Evolutionary conservation across 2,329 filamentous ascomycete species (phyloP).

Genomic region (Anisogramma anomala): DNA sequence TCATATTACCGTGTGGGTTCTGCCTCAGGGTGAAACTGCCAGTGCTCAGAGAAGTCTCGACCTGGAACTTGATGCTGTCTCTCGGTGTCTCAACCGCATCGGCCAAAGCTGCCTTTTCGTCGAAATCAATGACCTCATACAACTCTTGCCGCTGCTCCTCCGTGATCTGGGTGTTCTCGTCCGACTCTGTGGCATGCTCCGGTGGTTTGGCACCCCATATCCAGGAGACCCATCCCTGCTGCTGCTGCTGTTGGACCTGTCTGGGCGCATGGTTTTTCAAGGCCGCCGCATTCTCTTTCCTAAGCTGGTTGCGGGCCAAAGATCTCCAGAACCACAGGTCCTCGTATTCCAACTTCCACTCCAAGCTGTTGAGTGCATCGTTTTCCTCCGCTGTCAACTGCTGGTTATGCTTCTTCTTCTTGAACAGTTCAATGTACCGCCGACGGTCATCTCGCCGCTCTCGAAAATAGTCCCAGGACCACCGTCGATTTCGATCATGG

Average conservation of each 20-base stretch:
- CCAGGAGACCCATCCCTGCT: slow-evolving; percentile 86
- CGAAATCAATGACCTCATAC: slow-evolving; percentile 96
- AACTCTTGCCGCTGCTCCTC: slow-evolving; percentile 94
- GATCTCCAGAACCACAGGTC: slow-evolving; percentile 97
- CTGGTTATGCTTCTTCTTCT: slow-evolving; percentile 72
- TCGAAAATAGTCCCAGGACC: slow-evolving; percentile 93
- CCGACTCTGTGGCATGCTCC: slow-evolving; percentile 45
- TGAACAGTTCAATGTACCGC: slow-evolving; percentile 88
- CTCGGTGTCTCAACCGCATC: slow-evolving; percentile 82
- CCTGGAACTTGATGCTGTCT: slow-evolving; percentile 83
- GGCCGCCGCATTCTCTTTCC: slow-evolving; percentile 88
- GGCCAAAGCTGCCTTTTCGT: slow-evolving; percentile 83
- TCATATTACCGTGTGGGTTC: slow-evolving; percentile 63
- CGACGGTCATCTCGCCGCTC: slow-evolving; percentile 83
- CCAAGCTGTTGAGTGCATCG: slow-evolving; percentile 62
- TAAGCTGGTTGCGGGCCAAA: slow-evolving; percentile 81
- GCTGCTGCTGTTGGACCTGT: slow-evolving; percentile 40
- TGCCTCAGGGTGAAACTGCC: slow-evolving; percentile 92
- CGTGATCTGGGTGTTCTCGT: slow-evolving; percentile 76
- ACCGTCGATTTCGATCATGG: slow-evolving; percentile 80
- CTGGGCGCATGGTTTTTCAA: slow-evolving; percentile 49
- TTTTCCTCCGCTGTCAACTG: slow-evolving; percentile 60
- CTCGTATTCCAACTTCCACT: slow-evolving; percentile 84
- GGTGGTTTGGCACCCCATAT: slow-evolving; percentile 70
- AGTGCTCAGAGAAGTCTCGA: slow-evolving; percentile 86